Percentiles rank a stretch among this genome's conserved stretches.
Evolutionary conservation across 257 asterid genomes (phyloP).

Genomic region (Solanum piurae): DNA sequence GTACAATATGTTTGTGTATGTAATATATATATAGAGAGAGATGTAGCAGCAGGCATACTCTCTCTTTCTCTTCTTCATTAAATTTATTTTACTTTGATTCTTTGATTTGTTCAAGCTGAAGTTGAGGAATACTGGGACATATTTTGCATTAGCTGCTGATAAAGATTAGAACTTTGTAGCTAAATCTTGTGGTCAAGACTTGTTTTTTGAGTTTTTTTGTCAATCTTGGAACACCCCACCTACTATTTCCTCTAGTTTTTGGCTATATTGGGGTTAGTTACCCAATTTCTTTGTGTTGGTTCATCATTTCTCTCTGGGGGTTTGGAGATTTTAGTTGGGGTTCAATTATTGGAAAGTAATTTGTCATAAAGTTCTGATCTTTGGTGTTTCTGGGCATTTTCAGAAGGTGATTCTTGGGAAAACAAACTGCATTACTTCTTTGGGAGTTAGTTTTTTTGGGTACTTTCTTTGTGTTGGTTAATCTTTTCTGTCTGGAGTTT

Average conservation of each 20-base stretch:
- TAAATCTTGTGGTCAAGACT: neutral
- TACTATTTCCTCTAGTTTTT: neutral
- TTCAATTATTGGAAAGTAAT: neutral
- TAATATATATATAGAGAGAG: neutral
- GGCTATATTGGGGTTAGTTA: neutral
- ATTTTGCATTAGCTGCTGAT: neutral
- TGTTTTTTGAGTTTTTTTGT: neutral
- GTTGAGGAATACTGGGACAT: neutral
- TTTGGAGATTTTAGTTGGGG: neutral
- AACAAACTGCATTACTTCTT: neutral
- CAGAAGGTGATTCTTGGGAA: neutral
- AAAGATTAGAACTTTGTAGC: neutral
- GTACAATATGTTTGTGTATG: neutral
- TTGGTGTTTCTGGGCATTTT: neutral
- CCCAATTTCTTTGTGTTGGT: neutral
- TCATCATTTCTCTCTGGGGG: slow-evolving; percentile 2
- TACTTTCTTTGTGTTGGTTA: neutral
- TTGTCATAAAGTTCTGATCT: neutral
- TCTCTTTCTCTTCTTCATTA: neutral
- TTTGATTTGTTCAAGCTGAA: neutral
- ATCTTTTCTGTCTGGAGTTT: neutral
- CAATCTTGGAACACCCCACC: neutral
- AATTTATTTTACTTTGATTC: neutral
- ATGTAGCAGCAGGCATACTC: neutral
- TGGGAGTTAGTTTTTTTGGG: neutral